Conservation (phyloP, 176 grass and related monocot genomes). For the Bolboschoenus planiculmis region DNA sequence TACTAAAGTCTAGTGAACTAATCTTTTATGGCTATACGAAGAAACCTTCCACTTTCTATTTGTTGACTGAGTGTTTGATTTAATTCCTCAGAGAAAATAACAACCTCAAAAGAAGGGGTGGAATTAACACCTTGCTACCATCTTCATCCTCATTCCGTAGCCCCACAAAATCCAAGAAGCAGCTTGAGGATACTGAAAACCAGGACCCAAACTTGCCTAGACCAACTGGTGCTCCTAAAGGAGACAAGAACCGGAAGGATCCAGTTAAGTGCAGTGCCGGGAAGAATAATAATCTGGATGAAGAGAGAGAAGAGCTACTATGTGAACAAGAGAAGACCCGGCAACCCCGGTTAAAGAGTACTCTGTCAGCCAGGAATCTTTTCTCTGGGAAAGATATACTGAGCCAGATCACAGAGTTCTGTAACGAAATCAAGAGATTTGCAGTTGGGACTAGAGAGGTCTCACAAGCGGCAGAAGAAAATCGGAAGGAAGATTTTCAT, state of each 20-base stretch:
- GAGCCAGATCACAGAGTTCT: conserved; percentile 90
- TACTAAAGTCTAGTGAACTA: neutral
- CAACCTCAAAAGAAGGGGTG: conserved; percentile 58
- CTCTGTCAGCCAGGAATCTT: conserved; percentile 88
- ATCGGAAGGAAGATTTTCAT: neutral
- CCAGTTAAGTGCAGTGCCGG: conserved; percentile 71
- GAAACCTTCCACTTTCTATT: neutral
- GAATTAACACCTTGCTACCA: conserved; percentile 9
- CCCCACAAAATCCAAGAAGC: conserved; percentile 37
- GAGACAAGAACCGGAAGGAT: conserved; percentile 58
- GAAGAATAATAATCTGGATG: conserved; percentile 30
- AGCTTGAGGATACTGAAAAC: conserved; percentile 71
- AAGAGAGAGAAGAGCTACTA: conserved; percentile 48
- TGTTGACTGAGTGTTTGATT: conserved; percentile 23
- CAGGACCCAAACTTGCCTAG: conserved; percentile 58
- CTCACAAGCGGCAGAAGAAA: conserved; percentile 24
- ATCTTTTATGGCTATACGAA: neutral
- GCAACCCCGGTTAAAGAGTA: conserved; percentile 64
- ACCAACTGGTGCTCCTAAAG: conserved; percentile 43
- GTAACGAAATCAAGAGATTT: conserved; percentile 84
- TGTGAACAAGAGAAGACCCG: conserved; percentile 29
- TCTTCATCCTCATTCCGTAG: conserved; percentile 25
- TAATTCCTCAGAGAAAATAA: conserved; percentile 42
- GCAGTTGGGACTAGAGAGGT: conserved; percentile 28
- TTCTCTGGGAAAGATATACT: conserved; percentile 86